Conservation (phyloP, 2,329 filamentous ascomycete species). For the Teratosphaeria zuluensis region DNA sequence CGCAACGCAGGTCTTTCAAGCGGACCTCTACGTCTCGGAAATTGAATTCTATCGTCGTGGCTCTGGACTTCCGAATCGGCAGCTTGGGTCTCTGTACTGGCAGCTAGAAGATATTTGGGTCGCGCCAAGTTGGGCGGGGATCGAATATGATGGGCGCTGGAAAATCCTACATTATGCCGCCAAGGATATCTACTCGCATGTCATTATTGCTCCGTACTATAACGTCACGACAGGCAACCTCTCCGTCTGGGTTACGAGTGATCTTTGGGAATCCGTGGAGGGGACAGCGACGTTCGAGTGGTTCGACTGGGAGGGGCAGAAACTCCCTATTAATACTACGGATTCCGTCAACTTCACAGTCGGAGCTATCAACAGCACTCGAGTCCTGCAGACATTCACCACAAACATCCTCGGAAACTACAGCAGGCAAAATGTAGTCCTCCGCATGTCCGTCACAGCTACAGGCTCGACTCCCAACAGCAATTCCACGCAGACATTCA, state of each 20-base stretch:
- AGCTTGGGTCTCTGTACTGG: slow-evolving; percentile 54
- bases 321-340: slow-evolving; percentile 31
- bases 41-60: slow-evolving; percentile 54
- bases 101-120: slow-evolving; percentile 53
- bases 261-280: slow-evolving; percentile 43
- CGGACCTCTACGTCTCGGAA: slow-evolving; percentile 51
- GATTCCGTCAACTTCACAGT: slow-evolving; percentile 32
- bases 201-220: slow-evolving; percentile 52
- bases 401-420: slow-evolving; percentile 23
- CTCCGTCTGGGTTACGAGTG: slow-evolving; percentile 47
- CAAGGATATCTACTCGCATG: slow-evolving; percentile 47
- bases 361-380: slow-evolving; percentile 44
- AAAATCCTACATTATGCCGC: slow-evolving; percentile 52
- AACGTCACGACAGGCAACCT: slow-evolving; percentile 41
- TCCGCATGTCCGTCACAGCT: slow-evolving; percentile 37
- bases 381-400: slow-evolving; percentile 33
- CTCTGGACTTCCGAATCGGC: slow-evolving; percentile 46
- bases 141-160: slow-evolving; percentile 55
- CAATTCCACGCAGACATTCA: slow-evolving; percentile 32
- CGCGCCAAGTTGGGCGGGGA: slow-evolving; percentile 53
- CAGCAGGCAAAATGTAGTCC: slow-evolving; percentile 30
- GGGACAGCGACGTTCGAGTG: slow-evolving; percentile 43
- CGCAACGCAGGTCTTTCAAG: slow-evolving; percentile 55
- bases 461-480: slow-evolving; percentile 40
- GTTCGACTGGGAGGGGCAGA: slow-evolving; percentile 41